Conservation (phyloP, 257 asterid species). For the Nicotiana tabacum region DNA sequence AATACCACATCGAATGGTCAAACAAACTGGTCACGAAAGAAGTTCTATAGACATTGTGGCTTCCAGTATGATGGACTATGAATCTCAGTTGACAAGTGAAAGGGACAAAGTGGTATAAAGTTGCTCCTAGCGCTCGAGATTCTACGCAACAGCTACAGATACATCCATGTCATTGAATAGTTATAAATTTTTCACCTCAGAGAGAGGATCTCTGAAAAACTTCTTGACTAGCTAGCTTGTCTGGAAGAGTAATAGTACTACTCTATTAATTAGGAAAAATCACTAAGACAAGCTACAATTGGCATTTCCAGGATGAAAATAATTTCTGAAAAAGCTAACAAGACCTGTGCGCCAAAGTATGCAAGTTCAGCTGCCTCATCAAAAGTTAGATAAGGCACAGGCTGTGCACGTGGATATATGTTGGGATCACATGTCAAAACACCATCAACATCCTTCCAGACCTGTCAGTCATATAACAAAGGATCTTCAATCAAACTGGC, state of each 20-base stretch:
- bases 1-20: not conserved
- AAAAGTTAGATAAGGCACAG: constrained; percentile 86
- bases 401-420: constrained; percentile 54
- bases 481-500: not conserved
- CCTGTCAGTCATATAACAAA: constrained; percentile 35
- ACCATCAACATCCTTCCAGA: constrained; percentile 99
- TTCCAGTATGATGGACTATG: not conserved
- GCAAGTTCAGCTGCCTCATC: constrained; percentile 99
- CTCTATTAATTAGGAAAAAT: not conserved
- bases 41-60: not conserved
- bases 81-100: not conserved
- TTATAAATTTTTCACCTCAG: not conserved
- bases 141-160: not conserved
- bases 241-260: not conserved
- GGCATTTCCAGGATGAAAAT: not conserved
- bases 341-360: constrained; percentile 80
- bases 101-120: not conserved
- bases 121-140: not conserved
- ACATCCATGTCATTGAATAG: not conserved
- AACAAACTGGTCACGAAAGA: not conserved
- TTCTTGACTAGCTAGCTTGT: not conserved
- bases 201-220: not conserved
- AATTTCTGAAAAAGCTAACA: not conserved
- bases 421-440: constrained; percentile 96
- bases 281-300: not conserved